Base-by-base conservation (phyloP, 78 protist species). In the Dictyostelium brefeldianum region DNA sequence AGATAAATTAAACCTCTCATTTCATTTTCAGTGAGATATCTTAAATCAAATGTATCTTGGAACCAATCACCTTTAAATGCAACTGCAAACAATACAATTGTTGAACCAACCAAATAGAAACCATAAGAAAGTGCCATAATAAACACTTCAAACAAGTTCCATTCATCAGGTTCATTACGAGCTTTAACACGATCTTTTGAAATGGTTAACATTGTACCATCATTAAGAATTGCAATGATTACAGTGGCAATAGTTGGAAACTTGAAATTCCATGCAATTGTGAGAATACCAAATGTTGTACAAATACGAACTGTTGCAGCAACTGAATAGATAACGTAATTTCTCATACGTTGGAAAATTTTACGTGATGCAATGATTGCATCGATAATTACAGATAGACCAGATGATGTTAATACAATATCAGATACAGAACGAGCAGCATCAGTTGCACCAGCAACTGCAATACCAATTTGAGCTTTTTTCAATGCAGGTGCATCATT, bases 401-500 rank as follows among this genome's bases (percentile, higher is more conserved):
- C 99, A n/a, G 97, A 92, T 14, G 83, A 20, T 1, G 97, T 94
- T 20, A 98, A 81, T 31, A 98, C 98, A 48, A 98, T 96, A 84
- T 96, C 98, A 22, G 99, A 94, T 22, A 98, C 99, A 10, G 96
- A 87, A 43, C 98, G 97, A 3, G 98, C 99, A 2, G 97, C 98
- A 31, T 93, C 96, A 11, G 98, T 96, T 53, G 96, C 80, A 41
- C 96, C 98, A 17, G 92, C 98, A 27, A 97, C 98, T n/a, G 99
- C 99, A 85, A 98, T 97, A 53, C 99, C 99, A 83, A 98, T 96
- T 92, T 98, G 95, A n/a, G 99, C 99, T 78, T 93, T 84, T 96
- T 97, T 96, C 46, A 98, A 93, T 29, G 99, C 99, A n/a, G 99
- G 99, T 11, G 99, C 99, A 85, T 98, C 99, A 94, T 98, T 98